These are phyloP conservation scores for Raffaelea albimanens DNA, from an alignment of 2,329 filamentous ascomycete genomes.

Conservation along the genomic window DNA sequence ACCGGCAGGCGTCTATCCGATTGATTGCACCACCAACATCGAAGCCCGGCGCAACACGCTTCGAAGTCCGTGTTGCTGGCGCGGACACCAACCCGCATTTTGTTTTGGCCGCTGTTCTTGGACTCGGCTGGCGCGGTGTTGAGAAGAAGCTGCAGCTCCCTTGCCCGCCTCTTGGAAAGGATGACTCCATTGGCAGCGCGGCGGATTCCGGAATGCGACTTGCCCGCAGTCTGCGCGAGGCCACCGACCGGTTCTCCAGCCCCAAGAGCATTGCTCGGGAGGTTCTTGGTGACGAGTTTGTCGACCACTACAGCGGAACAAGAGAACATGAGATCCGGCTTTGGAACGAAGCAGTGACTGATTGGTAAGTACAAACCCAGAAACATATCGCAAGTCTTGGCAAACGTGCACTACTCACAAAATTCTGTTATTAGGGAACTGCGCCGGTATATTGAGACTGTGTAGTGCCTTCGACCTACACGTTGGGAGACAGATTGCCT, in stretches of 20 bases:
- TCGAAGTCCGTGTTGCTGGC: constrained; percentile 89
- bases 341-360: constrained; percentile 94
- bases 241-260: constrained; percentile 66
- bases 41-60: constrained; percentile 76
- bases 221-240: constrained; percentile 78
- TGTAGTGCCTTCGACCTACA: constrained; percentile 20
- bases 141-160: constrained; percentile 84
- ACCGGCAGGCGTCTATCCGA: constrained; percentile 87
- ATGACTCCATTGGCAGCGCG: constrained; percentile 67
- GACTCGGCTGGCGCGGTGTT: constrained; percentile 80
- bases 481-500: too few relatives aligned
- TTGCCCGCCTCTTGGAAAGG: constrained; percentile 74
- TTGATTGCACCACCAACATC: constrained; percentile 82
- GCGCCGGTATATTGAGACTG: constrained; percentile 70
- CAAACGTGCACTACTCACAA: background rate
- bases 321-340: constrained; percentile 82
- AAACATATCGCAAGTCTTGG: background rate
- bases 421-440: constrained; percentile 52
- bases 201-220: constrained; percentile 66
- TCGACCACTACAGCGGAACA: constrained; percentile 90
- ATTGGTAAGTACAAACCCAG: constrained; percentile 59
- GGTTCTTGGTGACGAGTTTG: constrained; percentile 89
- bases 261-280: constrained; percentile 82
- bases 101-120: constrained; percentile 78
- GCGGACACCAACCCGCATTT: constrained; percentile 87